These are phyloP conservation scores for Sugiyamaella paludigena DNA, from an alignment of 1,139 yeast genomes.

Conservation along the genomic window DNA sequence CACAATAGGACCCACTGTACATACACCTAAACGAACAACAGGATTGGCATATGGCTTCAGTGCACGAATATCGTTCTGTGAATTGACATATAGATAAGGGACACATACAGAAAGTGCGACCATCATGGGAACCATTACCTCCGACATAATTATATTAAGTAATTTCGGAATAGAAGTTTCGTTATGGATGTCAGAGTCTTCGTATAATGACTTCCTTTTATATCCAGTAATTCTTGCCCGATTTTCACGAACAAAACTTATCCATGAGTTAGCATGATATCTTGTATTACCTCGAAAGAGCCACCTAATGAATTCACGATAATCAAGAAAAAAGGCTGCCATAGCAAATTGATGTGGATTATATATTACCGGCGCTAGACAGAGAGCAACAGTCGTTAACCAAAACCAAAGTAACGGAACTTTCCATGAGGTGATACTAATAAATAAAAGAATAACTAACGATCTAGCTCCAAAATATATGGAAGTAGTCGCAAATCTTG, in stretches of 20 bases:
- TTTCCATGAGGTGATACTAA: conserved; percentile 71
- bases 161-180: conserved; percentile 46
- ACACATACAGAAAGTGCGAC: conserved; percentile 45
- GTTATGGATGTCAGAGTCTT: conserved; percentile 22
- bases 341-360: conserved; percentile 83
- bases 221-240: conserved; percentile 68
- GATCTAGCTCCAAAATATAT: conserved; percentile 65
- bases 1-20: conserved; percentile 54
- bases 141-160: conserved; percentile 51
- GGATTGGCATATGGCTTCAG: conserved; percentile 51
- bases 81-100: conserved; percentile 67
- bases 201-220: conserved; percentile 41
- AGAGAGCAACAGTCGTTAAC: conserved; percentile 67
- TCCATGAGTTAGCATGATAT: conserved; percentile 59
- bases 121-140: conserved; percentile 45
- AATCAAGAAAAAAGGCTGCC: conserved; percentile 69
- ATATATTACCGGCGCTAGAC: conserved; percentile 75
- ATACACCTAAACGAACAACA: conserved; percentile 49
- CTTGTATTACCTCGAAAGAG: conserved; percentile 59
- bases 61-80: conserved; percentile 60
- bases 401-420: conserved; percentile 80
- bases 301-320: conserved; percentile 66
- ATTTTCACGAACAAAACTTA: conserved; percentile 48
- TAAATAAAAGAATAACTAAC: conserved; percentile 57
- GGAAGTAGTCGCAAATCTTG: conserved; percentile 62